Percentiles rank a stretch among this genome's conserved stretches.
phyloP scores from a whole-genome alignment of 2,329 filamentous ascomycete genomes.

The Knoxdaviesia capensis region DNA sequence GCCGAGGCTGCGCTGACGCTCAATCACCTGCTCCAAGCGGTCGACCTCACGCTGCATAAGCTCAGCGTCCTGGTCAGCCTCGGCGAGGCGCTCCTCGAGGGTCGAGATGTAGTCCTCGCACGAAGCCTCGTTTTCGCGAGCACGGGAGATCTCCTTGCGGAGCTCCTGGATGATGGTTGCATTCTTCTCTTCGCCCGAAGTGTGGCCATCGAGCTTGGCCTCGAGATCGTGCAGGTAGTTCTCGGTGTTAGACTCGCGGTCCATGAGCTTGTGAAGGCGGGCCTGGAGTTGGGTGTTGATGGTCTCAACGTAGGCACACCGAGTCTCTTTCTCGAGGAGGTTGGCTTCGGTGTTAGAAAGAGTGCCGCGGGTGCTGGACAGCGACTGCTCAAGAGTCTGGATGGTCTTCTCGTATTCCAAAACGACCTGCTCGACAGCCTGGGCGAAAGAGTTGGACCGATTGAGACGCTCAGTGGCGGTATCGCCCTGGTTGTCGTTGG shows the following conservation, averaged over 20 bases:
- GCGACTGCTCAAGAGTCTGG: slow-evolving; percentile 73
- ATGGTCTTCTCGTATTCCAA: slow-evolving; percentile 98
- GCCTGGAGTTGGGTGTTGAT: slow-evolving; percentile 78
- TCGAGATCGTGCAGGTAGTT: slow-evolving; percentile 86
- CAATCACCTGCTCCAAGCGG: slow-evolving; percentile 80
- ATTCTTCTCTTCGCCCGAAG: slow-evolving; percentile 83
- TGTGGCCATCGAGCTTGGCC: slow-evolving; percentile 72
- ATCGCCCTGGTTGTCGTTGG: slow-evolving; percentile 27
- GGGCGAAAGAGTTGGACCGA: slow-evolving; percentile 85
- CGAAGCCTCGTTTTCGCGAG: slow-evolving; percentile 74
- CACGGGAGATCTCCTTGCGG: slow-evolving; percentile 73
- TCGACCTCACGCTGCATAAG: slow-evolving; percentile 95
- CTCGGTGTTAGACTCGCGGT: slow-evolving; percentile 81
- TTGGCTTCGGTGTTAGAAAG: slow-evolving; percentile 70
- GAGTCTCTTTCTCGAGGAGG: slow-evolving; percentile 81
- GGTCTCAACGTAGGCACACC: slow-evolving; percentile 80
- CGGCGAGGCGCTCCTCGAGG: slow-evolving; percentile 81
- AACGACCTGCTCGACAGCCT: slow-evolving; percentile 89
- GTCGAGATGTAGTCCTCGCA: slow-evolving; percentile 97
- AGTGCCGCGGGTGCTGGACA: slow-evolving; percentile 71
- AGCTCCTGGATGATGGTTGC: slow-evolving; percentile 68
- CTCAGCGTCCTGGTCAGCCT: slow-evolving; percentile 89
- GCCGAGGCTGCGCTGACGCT: slow-evolving; percentile 83
- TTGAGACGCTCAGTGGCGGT: slow-evolving; percentile 72
- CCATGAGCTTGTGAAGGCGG: slow-evolving; percentile 79